Percentiles rank a stretch among this genome's conserved stretches.
Evolutionary conservation across 495 filamentous ascomycete genomes (phyloP).

Genomic region (Aspergillus affinis): DNA sequence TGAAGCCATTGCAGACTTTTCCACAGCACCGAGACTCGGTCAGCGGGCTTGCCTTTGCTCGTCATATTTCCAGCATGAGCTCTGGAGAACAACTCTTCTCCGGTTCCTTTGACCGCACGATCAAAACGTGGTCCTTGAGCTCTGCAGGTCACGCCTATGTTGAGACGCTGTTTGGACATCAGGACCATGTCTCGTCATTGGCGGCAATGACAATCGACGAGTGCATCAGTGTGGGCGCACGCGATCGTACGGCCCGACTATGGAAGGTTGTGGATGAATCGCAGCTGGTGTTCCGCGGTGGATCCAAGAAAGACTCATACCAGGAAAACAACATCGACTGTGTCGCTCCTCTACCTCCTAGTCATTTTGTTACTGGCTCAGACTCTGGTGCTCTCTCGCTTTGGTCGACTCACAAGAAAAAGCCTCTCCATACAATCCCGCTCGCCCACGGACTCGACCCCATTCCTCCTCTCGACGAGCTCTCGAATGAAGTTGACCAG

Average conservation of each 20-base stretch:
- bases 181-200: constrained; percentile 82
- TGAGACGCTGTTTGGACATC: constrained; percentile 94
- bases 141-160: constrained; percentile 68
- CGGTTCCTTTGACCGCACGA: constrained; percentile 80
- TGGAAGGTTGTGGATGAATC: constrained; percentile 98
- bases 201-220: constrained; percentile 80
- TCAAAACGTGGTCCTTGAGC: constrained; percentile 80
- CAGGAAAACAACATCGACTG: constrained; percentile 87
- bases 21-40: constrained; percentile 89
- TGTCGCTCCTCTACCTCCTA: constrained; percentile 83
- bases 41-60: constrained; percentile 77
- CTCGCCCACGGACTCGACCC: constrained; percentile 82
- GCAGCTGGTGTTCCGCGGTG: constrained; percentile 91
- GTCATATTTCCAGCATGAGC: constrained; percentile 62
- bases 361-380: constrained; percentile 87
- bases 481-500: constrained; percentile 66
- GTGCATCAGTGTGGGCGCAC: constrained; percentile 83
- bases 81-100: constrained; percentile 83
- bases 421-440: constrained; percentile 76
- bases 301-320: constrained; percentile 52
- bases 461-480: constrained; percentile 59
- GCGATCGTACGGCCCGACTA: constrained; percentile 88
- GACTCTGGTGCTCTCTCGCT: constrained; percentile 84
- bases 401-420: constrained; percentile 95
- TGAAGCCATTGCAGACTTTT: constrained; percentile 79